Evolutionary conservation across 2,329 filamentous ascomycete species (phyloP).

Genomic region (Trichophyton schoenleinii): DNA sequence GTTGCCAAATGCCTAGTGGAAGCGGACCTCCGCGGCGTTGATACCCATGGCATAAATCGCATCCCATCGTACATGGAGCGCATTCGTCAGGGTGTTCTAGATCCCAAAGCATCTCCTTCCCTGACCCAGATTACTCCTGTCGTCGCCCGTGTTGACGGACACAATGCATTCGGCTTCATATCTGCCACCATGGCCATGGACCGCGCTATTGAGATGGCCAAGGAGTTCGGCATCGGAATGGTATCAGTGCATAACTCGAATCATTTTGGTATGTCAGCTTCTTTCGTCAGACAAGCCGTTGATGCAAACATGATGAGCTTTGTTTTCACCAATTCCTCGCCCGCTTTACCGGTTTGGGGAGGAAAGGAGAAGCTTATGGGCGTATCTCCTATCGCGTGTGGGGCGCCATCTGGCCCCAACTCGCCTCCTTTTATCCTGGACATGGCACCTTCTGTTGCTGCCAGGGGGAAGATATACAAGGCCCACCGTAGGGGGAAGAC

Average conservation of each 20-base stretch:
- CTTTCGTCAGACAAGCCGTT: slow-evolving; percentile 65
- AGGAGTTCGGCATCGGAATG: slow-evolving; percentile 58
- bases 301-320: slow-evolving; percentile 59
- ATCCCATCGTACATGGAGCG: slow-evolving; percentile 67
- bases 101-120: slow-evolving; percentile 46
- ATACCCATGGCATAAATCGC: slow-evolving; percentile 67
- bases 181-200: slow-evolving; percentile 55
- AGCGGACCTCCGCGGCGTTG: slow-evolving; percentile 65
- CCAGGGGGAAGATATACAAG: slow-evolving; percentile 36
- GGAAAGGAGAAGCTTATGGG: slow-evolving; percentile 57
- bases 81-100: slow-evolving; percentile 56
- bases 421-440: slow-evolving; percentile 46
- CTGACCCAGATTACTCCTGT: slow-evolving; percentile 55
- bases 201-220: slow-evolving; percentile 54
- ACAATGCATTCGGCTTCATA: slow-evolving; percentile 65
- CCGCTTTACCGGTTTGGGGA: slow-evolving; percentile 60
- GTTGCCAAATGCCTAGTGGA: slow-evolving; percentile 57
- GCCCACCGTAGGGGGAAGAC: slow-evolving; percentile 31
- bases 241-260: slow-evolving; percentile 64
- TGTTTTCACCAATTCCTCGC: slow-evolving; percentile 60
- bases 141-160: slow-evolving; percentile 54
- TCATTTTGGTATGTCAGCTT: slow-evolving; percentile 74
- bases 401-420: slow-evolving; percentile 51
- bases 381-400: slow-evolving; percentile 60
- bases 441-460: slow-evolving; percentile 36